These are phyloP conservation scores for Komagataella pseudopastoris DNA, from an alignment of 805 yeast species.

Conservation along the genomic window DNA sequence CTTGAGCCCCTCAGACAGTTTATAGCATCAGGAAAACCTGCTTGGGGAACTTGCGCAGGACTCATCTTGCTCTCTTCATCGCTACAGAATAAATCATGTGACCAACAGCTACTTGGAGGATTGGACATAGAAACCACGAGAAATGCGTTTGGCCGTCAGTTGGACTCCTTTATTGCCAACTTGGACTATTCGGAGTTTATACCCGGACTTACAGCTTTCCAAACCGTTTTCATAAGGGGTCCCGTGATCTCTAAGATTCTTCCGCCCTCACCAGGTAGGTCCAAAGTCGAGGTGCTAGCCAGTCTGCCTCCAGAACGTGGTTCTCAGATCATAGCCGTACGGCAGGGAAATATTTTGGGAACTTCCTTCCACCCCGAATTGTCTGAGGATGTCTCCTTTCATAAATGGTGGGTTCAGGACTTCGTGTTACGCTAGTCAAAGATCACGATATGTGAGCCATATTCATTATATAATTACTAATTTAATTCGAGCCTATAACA, in stretches of 20 bases:
- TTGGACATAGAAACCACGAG: constrained; percentile 50
- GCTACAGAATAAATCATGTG: constrained; percentile 35
- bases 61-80: constrained; percentile 49
- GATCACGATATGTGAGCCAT: background rate
- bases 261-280: background rate
- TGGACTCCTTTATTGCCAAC: constrained; percentile 42
- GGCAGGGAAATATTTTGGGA: constrained; percentile 53
- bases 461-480: background rate
- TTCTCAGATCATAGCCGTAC: constrained; percentile 52
- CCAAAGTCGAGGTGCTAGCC: constrained; percentile 28
- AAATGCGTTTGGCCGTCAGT: constrained; percentile 71
- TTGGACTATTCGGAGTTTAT: constrained; percentile 27
- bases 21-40: constrained; percentile 37
- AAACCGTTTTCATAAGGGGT: constrained; percentile 57
- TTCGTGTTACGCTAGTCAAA: constrained; percentile 24
- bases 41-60: constrained; percentile 88
- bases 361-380: constrained; percentile 79
- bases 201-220: constrained; percentile 15
- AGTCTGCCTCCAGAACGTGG: constrained; percentile 17
- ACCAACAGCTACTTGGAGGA: constrained; percentile 49
- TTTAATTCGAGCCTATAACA: background rate
- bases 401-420: constrained; percentile 54
- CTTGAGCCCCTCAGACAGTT: constrained; percentile 38
- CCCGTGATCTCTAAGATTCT: constrained; percentile 36
- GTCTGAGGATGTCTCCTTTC: constrained; percentile 42